A percentile compares a stretch with the other conserved stretches of the same genome.
These are phyloP conservation scores for Schwanniomyces sp. DNA, from an alignment of 805 yeast species.

Conservation along the genomic window DNA sequence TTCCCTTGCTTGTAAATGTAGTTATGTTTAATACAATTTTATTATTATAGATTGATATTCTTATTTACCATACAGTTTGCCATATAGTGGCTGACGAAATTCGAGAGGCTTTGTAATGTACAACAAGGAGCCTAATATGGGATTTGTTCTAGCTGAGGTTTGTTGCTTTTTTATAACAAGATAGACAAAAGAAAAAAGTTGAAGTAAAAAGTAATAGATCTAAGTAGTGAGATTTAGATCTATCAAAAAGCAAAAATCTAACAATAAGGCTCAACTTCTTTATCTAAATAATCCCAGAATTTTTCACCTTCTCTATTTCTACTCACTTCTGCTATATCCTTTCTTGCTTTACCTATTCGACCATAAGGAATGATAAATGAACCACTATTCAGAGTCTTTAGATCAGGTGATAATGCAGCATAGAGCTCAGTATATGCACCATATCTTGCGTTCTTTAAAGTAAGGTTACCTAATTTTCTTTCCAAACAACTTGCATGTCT, in stretches of 20 bases:
- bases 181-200: not conserved
- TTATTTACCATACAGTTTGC: too few relatives aligned
- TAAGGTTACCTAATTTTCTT: conserved; percentile 9
- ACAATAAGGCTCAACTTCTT: conserved; percentile 6
- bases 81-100: too few relatives aligned
- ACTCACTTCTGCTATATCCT: conserved; percentile 32
- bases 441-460: conserved; percentile 20
- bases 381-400: conserved; percentile 31
- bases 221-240: not conserved
- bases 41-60: not conserved
- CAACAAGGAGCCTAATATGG: not conserved
- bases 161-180: not conserved
- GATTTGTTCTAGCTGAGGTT: not conserved
- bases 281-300: conserved; percentile 37
- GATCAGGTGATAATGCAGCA: conserved; percentile 40
- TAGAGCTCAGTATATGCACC: conserved; percentile 48
- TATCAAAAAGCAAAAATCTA: not conserved
- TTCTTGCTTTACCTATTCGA: conserved; percentile 24
- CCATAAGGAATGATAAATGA: conserved; percentile 40
- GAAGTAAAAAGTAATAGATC: not conserved
- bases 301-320: conserved; percentile 30
- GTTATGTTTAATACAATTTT: not conserved
- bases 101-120: too few relatives aligned
- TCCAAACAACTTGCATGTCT: conserved; percentile 18
- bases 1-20: not conserved